Evolutionary conservation across 2,329 filamentous ascomycete genomes (phyloP).

Genomic region (Lasiodiplodia citricola): DNA sequence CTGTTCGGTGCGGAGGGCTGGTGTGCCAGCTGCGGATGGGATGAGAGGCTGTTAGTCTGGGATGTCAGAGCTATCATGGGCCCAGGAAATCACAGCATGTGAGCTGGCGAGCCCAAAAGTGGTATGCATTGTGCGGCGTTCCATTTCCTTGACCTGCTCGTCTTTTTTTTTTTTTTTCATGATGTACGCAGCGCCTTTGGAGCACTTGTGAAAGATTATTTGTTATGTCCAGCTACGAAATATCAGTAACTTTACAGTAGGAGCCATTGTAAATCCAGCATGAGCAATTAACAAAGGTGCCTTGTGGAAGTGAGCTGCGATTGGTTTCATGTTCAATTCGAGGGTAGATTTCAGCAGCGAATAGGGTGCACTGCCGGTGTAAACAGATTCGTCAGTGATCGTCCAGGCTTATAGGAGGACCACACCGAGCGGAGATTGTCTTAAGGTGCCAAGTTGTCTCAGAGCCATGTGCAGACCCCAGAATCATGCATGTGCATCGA

Average conservation of each 20-base stretch:
- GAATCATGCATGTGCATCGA: background rate
- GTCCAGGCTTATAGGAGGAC: background rate
- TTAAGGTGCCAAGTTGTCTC: background rate
- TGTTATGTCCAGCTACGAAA: constrained; percentile 1
- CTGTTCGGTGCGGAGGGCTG: constrained; percentile 93
- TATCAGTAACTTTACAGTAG: background rate
- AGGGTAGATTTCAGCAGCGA: background rate
- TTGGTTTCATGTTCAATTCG: background rate
- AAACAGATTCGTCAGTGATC: too few relatives aligned
- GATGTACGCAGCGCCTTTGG: background rate
- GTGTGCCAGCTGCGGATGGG: constrained; percentile 95
- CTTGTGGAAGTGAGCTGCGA: background rate
- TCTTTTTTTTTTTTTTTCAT: background rate
- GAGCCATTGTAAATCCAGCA: background rate
- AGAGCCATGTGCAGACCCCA: background rate
- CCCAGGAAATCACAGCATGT: background rate
- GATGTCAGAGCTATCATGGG: constrained; percentile 75
- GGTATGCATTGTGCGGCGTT: constrained; percentile 19
- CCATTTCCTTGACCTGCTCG: background rate
- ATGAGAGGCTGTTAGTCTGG: constrained; percentile 89
- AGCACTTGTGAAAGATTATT: background rate
- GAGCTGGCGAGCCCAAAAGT: background rate
- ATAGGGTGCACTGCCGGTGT: background rate
- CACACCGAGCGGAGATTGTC: background rate
- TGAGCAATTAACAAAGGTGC: too few relatives aligned